Conservation (phyloP, 1,284 basidiomycete genomes). For the Sphagnurus paluster region DNA sequence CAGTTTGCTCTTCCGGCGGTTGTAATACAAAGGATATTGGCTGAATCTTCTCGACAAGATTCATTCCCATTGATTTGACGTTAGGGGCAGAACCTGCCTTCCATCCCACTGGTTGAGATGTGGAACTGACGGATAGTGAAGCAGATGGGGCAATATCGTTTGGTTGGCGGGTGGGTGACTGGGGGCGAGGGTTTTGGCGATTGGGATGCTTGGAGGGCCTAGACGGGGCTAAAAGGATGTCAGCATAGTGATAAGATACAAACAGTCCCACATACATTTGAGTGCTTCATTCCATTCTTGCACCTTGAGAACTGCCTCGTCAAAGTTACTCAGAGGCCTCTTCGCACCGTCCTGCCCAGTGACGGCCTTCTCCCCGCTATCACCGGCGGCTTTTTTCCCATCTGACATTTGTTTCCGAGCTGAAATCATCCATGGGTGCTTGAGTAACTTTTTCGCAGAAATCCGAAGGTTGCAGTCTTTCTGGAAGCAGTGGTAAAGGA, state of each 20-base stretch:
- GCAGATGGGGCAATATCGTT: constrained; percentile 24
- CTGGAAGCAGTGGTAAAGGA: constrained; percentile 96
- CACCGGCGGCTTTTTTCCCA: constrained; percentile 30
- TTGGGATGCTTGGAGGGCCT: constrained; percentile 63
- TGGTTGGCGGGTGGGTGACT: constrained; percentile 39
- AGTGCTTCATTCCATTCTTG: constrained; percentile 99
- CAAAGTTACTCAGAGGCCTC: constrained; percentile 71
- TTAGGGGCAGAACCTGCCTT: constrained; percentile 33
- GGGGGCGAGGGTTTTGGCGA: constrained; percentile 38
- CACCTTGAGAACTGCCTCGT: constrained; percentile 92
- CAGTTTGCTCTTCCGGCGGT: constrained; percentile 79
- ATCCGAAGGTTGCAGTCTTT: constrained; percentile 95
- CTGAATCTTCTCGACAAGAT: constrained; percentile 58
- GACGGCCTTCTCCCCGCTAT: constrained; percentile 31
- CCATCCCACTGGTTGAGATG: constrained; percentile 31
- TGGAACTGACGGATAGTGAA: constrained; percentile 28
- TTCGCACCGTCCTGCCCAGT: constrained; percentile 38
- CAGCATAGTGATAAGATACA: constrained; percentile 10
- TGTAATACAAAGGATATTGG: constrained; percentile 58
- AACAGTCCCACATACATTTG: constrained; percentile 60
- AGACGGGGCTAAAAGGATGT: constrained; percentile 45
- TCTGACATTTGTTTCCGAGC: constrained; percentile 73
- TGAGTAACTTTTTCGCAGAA: constrained; percentile 89
- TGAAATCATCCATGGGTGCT: constrained; percentile 94
- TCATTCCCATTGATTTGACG: constrained; percentile 34